Evolutionary conservation across 805 yeast species (phyloP).

Genomic region (Vanderwaltozyma yarrowii): DNA sequence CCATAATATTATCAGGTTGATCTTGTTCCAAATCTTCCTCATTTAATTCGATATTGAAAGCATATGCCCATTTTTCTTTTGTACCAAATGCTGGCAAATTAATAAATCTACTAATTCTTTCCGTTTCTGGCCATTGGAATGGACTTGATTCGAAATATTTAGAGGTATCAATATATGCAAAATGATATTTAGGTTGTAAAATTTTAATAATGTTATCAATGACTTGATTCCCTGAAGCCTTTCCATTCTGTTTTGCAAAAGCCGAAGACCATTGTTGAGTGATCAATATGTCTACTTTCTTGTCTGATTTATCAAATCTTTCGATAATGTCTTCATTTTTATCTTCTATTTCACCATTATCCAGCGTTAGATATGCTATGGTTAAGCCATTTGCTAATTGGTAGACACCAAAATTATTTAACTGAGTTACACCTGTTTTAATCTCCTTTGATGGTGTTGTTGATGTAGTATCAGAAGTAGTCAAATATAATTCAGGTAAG

Average conservation of each 20-base stretch:
- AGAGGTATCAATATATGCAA: conserved; percentile 36
- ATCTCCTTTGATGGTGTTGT: conserved; percentile 5
- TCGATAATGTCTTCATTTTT: conserved; percentile 20
- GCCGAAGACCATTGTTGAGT: conserved; percentile 52
- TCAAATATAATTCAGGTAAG: conserved; percentile 7
- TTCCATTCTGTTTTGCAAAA: conserved; percentile 36
- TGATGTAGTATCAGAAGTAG: conserved; percentile 7
- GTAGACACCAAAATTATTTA: conserved; percentile 31
- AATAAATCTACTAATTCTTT: conserved; percentile 47
- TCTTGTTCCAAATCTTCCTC: conserved; percentile 15
- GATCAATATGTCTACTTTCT: conserved; percentile 43
- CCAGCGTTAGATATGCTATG: conserved; percentile 37
- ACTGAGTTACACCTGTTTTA: conserved; percentile 20
- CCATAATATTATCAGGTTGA: conserved; percentile 18
- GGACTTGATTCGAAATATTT: conserved; percentile 46
- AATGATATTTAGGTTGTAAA: conserved; percentile 56
- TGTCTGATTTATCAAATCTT: conserved; percentile 6
- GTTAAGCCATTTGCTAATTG: conserved; percentile 37
- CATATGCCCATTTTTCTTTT: conserved; percentile 62
- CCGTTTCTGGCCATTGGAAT: conserved; percentile 42
- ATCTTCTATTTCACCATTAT: conserved; percentile 7
- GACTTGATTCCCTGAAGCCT: conserved; percentile 35
- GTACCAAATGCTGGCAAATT: conserved; percentile 52
- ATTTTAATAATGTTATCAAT: conserved; percentile 39
- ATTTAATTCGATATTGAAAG: conserved; percentile 39